Evolutionary conservation across 1,284 basidiomycete species (phyloP).

Genomic region (Coniferiporia weirii): DNA sequence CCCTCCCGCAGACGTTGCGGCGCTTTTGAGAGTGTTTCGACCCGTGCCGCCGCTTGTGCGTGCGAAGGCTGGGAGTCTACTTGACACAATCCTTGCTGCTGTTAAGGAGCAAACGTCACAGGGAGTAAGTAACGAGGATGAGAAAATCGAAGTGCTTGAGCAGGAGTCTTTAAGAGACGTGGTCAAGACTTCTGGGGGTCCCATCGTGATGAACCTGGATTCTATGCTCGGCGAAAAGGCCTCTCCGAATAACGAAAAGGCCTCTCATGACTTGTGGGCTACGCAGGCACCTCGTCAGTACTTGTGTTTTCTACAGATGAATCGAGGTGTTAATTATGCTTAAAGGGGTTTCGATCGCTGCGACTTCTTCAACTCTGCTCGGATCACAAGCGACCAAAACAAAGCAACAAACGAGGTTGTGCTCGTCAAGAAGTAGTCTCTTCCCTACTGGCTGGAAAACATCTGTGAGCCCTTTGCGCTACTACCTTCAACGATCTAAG

Average conservation of each 20-base stretch:
- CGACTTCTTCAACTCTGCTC: slow-evolving; percentile 13
- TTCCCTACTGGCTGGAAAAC: slow-evolving; percentile 4
- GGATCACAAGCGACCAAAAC: background rate
- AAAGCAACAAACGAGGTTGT: background rate
- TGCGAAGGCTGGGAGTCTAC: slow-evolving; percentile 54
- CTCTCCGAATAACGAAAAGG: background rate
- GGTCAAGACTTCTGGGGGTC: background rate
- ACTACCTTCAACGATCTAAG: slow-evolving; percentile 17
- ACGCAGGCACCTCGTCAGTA: slow-evolving; percentile 2
- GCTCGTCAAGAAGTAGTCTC: slow-evolving; percentile 4
- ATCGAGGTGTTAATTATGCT: background rate
- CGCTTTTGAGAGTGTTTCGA: slow-evolving; percentile 50
- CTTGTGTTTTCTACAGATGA: background rate
- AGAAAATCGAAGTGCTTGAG: background rate
- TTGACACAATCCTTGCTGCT: slow-evolving; percentile 52
- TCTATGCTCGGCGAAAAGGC: slow-evolving; percentile 1
- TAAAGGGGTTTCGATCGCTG: background rate
- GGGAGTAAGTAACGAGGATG: slow-evolving; percentile 9
- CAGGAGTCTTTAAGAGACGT: background rate
- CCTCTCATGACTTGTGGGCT: slow-evolving; percentile 4
- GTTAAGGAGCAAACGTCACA: slow-evolving; percentile 33
- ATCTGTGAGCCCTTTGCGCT: slow-evolving; percentile 3
- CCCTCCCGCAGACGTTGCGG: slow-evolving; percentile 55
- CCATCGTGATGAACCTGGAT: background rate
- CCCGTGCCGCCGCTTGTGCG: slow-evolving; percentile 57